A percentile compares a stretch with the other conserved stretches of the same genome.
phyloP scores from a whole-genome alignment of 805 yeast genomes.

The Candida lessepsii region DNA sequence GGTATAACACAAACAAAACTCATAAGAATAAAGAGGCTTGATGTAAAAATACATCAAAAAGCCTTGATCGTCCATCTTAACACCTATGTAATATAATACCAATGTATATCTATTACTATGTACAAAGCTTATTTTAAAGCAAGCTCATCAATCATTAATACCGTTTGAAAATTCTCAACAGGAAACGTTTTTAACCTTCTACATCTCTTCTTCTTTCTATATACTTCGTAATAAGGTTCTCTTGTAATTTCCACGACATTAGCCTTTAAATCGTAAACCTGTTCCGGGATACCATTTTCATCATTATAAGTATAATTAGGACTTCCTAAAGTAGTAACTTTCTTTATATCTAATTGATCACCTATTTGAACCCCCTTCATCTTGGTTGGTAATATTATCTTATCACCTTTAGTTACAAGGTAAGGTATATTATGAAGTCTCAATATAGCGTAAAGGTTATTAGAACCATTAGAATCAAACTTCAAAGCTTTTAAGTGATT shows the following conservation, averaged over 20 bases:
- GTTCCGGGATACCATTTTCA: conserved; percentile 22
- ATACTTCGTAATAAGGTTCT: conserved; percentile 60
- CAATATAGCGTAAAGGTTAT: conserved; percentile 74
- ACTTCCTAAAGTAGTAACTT: conserved; percentile 81
- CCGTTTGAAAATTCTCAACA: conserved; percentile 76
- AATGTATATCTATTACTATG: not conserved
- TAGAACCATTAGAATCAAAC: conserved; percentile 52
- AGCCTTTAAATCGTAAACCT: conserved; percentile 62
- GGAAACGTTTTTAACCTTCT: conserved; percentile 72
- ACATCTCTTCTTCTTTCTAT: conserved; percentile 67
- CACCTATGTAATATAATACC: too few relatives aligned
- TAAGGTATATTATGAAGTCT: conserved; percentile 82
- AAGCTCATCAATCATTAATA: conserved; percentile 73
- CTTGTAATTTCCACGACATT: conserved; percentile 84
- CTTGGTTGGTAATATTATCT: conserved; percentile 72
- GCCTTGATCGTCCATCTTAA: too few relatives aligned
- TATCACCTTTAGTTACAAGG: conserved; percentile 89
- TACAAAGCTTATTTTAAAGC: conserved; percentile 32
- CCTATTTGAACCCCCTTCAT: conserved; percentile 80
- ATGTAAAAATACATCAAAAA: too few relatives aligned
- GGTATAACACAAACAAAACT: too few relatives aligned
- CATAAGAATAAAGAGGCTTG: too few relatives aligned
- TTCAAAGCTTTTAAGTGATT: conserved; percentile 38
- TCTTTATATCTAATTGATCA: conserved; percentile 68
- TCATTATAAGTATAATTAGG: conserved; percentile 59